Base-by-base conservation (phyloP, 2,329 filamentous ascomycete genomes). In the Paracoccidioides brasiliensis region DNA sequence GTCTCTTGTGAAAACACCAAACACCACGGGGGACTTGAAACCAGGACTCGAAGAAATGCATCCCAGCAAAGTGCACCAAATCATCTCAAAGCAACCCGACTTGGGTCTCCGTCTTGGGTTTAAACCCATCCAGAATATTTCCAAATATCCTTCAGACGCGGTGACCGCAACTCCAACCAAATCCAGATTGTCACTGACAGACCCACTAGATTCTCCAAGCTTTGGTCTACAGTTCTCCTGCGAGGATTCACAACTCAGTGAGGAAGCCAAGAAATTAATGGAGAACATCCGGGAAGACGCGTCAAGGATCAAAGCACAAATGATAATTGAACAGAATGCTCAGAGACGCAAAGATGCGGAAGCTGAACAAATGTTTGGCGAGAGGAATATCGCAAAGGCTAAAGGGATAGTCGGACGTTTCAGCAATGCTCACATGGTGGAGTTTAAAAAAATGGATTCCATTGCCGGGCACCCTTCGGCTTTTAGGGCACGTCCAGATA, bases 391-490 rank as follows among this genome's bases (percentile, higher is more conserved):
- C 65, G 90, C 86, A 5, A 82, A 82, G 61, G 82, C 90, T 10
- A 94, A 85, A 72, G 84, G 88, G 62, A 90, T 85, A 68, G 79
- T 82, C 52, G 76, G 83, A 51, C 84, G 91, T 48, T 97, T 85
- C 72, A 95, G 88, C 67, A 85, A 89, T 59, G 83, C 81, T 41
- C 91, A 97, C 68, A 86, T 88, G 80, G 83, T 84, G 52, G 81
- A 91, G 65, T 96, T 97, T 74, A 88, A 88, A 72, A 97, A 95
- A 76, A 96, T 97, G 91, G 90, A 95, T 68, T 96, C 90, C 1
- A 96, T 97, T 66, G 88, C 83, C 45, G 84, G 84, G 59, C 90
- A 96, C 67, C 78, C 89, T 7, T 95, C 90, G 9, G 81, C 85
- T 14, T 93, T 78, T 73, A 62, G 81, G 74, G 66, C 71, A 70